Evolutionary conservation across 2,329 filamentous ascomycete genomes (phyloP), one percentile per base, ranked within the genome.

Genomic region (Aspergillus proliferans): DNA sequence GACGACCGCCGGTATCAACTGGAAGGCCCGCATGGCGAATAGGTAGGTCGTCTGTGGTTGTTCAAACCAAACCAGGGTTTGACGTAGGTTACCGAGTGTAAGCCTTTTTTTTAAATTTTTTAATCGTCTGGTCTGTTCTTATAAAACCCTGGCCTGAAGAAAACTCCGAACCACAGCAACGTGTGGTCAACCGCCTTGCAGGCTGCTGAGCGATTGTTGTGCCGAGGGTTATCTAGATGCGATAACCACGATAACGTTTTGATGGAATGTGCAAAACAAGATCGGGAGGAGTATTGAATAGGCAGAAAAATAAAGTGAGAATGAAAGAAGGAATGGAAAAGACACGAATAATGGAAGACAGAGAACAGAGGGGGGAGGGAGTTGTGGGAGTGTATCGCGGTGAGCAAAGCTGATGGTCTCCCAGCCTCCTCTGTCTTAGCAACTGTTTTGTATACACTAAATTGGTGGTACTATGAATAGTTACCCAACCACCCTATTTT

Each of bases 401-500:
- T 12, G 38, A 15, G 18, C 18, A 19, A 38, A n/a, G 34, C 34
- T 38, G 14, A 15, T 38, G 18, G 8, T 10, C 46, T 60, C 64
- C 64, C 64, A 67, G 64, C 64, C 64, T 61, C 63, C 60, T 49
- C 42, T 36, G 34, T 36, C 14, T 18, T 36, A 36, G 34, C 26
- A 30, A 30, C 3, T 30, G 26, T 36, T 36, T 36, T 36, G 34
- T 36, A 36, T 36, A 36, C 14, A 18, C 34, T 14, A 36, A 38
- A 6, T 38, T 38, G 18, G 34, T 38, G 26, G 9, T 30, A 30
- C 45, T 55, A 58, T 56, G 43, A 39, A 50, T 52, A 62, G 41
- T 43, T 28, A 28, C 63, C 64, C 64, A 66, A 65, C 64, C 63
- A 65, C 64, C 64, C 56, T 47, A 64, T 62, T 68, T 67, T 47